These are phyloP conservation scores for Talaromyces trachyspermus DNA, from an alignment of 495 filamentous ascomycete species.

Conservation along the genomic window DNA sequence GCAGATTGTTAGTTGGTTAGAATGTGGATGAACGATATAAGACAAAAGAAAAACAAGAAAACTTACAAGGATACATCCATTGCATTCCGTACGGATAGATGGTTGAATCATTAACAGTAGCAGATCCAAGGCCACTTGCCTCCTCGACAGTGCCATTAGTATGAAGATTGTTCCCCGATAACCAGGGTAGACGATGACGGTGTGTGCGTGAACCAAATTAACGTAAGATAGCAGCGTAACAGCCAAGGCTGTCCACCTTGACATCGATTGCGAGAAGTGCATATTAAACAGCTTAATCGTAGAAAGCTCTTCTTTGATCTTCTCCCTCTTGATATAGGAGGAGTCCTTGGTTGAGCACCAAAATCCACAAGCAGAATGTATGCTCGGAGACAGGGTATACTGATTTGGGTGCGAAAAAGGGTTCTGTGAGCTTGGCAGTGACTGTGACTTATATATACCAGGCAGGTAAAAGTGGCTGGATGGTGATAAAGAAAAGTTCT, in stretches of 20 bases:
- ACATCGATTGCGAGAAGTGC: constrained; percentile 27
- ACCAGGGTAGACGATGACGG: constrained; percentile 84
- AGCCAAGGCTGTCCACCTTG: constrained; percentile 37
- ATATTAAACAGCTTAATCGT: constrained; percentile 23
- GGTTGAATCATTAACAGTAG: constrained; percentile 34
- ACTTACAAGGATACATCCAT: constrained; percentile 92
- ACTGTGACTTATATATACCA: too few species aligned
- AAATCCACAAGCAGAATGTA: too few species aligned
- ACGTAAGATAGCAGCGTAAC: constrained; percentile 40
- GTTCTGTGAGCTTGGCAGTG: too few species aligned
- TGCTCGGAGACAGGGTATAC: too few species aligned
- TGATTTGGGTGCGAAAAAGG: too few species aligned
- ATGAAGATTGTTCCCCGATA: constrained; percentile 90
- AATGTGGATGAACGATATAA: too few species aligned
- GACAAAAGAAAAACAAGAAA: background rate
- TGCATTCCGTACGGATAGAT: constrained; percentile 88
- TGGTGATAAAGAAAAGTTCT: too few species aligned
- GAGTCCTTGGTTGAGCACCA: background rate
- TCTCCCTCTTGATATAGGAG: too few species aligned
- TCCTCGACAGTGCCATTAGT: constrained; percentile 55
- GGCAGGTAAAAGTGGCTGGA: too few species aligned
- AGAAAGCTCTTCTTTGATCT: background rate
- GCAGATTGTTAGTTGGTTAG: background rate
- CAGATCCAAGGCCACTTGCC: constrained; percentile 37
- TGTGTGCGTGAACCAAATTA: constrained; percentile 64